Evolutionary conservation across 2,329 filamentous ascomycete genomes (phyloP), one percentile per base, ranked within the genome.

Genomic region (Cladosporium sp.): DNA sequence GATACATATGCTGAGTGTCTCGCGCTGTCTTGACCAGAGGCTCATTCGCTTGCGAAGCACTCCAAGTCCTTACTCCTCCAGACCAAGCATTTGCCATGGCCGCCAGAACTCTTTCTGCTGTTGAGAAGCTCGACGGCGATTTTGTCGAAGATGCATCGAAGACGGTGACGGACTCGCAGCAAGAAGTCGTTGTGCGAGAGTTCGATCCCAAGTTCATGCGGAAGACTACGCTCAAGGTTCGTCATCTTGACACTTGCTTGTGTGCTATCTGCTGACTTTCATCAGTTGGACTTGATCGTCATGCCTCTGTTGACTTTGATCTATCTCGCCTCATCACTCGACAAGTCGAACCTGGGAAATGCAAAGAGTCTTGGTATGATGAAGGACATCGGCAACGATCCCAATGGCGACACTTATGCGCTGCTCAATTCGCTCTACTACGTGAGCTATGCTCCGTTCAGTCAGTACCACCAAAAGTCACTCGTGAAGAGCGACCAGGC

Each of bases 331-430:
- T 51, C 52, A 68, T 74, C 76, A 4, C 71, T 79, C 4, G 78
- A 80, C 64, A 80, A 80, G 56, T 73, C 73, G 2, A 71, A 72
- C 55, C 58, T 72, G 35, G 69, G 57, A 15, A 59, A 59, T 34
- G 57, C 57, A 40, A 59, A 59, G 52, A 47, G 52, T 15, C 37
- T 59, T 12, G 57, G 57, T 20, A 56, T 59, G 57, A 59, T 59
- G 57, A 52, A 59, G 4, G 57, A 59, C 12, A 36, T 59, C n/a
- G 57, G 57, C 32, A 54, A 59, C 22, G 57, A 59, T 59, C 57
- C 57, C 28, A 56, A 13, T 5, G 57, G 57, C 37, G 22, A 52
- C 1, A 59, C 57, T 12, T 59, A 59, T 17, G 57, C 57, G 4
- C 15, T 59, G 19, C 57, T 59, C 45, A 59, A 51, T 36, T 59